phyloP scores from a whole-genome alignment of 2,329 filamentous ascomycete genomes.

The Mollisiaceae sp. region DNA sequence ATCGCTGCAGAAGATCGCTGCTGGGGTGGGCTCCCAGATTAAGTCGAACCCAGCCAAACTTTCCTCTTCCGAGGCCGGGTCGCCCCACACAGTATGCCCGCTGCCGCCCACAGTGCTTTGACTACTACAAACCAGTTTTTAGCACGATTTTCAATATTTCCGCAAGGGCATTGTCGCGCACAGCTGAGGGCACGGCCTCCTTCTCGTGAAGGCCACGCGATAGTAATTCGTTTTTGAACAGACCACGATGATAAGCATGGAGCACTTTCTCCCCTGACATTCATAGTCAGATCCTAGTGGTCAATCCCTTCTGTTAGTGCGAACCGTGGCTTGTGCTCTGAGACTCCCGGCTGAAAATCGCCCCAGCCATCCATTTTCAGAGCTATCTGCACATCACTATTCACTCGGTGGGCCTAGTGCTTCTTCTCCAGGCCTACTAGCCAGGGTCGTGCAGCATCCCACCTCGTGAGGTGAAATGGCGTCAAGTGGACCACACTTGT shows the following conservation, averaged over 20 bases:
- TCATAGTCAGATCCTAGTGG: not conserved
- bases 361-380: constrained; percentile 4
- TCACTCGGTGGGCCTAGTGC: not conserved
- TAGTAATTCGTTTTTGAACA: not conserved
- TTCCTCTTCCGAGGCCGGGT: not conserved
- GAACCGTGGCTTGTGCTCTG: constrained; percentile 12
- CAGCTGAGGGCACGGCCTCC: not conserved
- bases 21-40: not conserved
- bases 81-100: constrained; percentile 1
- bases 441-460: constrained; percentile 11
- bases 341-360: not conserved
- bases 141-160: constrained; percentile 1
- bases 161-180: not conserved
- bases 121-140: not conserved
- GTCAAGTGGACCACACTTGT: constrained; percentile 15
- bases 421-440: constrained; percentile 11
- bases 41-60: not conserved
- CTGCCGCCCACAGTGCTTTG: not conserved
- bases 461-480: constrained; percentile 19
- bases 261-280: not conserved
- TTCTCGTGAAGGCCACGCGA: constrained; percentile 1
- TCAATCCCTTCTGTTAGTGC: not conserved
- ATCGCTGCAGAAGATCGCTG: constrained; percentile 1
- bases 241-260: not conserved
- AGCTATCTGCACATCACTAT: constrained; percentile 12